phyloP scores from a whole-genome alignment of 2,329 filamentous ascomycete genomes.

The Lecanosticta acicola region DNA sequence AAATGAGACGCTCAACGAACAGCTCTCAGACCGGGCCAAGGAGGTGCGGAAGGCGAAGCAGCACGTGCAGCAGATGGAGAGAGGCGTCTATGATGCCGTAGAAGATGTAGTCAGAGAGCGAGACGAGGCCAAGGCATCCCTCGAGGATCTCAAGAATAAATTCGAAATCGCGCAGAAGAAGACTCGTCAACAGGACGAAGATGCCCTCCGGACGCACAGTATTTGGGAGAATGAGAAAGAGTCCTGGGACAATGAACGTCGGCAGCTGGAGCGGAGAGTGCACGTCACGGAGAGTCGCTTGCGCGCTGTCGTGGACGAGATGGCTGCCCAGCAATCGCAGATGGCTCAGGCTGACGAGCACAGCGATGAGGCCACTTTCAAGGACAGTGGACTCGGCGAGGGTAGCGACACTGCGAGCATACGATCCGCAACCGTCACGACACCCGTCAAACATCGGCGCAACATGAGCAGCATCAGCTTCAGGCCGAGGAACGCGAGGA shows the following conservation, averaged over 20 bases:
- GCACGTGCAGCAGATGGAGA: constrained; percentile 80
- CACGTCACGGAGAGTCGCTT: constrained; percentile 86
- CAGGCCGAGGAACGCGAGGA: constrained; percentile 17
- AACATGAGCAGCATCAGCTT: constrained; percentile 31
- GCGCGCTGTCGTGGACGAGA: constrained; percentile 77
- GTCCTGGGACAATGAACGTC: constrained; percentile 75
- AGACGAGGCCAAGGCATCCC: constrained; percentile 71
- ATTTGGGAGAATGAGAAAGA: constrained; percentile 82
- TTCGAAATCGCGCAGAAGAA: constrained; percentile 75
- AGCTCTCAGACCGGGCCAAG: constrained; percentile 59
- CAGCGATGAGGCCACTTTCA: constrained; percentile 55
- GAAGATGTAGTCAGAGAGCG: constrained; percentile 78
- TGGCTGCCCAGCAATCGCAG: constrained; percentile 60
- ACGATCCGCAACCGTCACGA: constrained; percentile 38
- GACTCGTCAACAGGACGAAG: constrained; percentile 72
- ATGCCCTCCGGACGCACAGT: constrained; percentile 69
- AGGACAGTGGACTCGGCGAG: constrained; percentile 52
- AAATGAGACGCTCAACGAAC: constrained; percentile 63
- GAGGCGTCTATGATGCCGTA: constrained; percentile 78
- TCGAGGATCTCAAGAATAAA: constrained; percentile 66
- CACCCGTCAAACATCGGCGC: constrained; percentile 27
- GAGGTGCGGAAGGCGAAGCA: constrained; percentile 77
- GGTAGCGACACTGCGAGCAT: constrained; percentile 67
- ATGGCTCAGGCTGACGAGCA: constrained; percentile 31
- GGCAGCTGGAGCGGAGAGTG: constrained; percentile 74